Conservation (phyloP, 2,329 filamentous ascomycete species). For the Penicillium decumbens region DNA sequence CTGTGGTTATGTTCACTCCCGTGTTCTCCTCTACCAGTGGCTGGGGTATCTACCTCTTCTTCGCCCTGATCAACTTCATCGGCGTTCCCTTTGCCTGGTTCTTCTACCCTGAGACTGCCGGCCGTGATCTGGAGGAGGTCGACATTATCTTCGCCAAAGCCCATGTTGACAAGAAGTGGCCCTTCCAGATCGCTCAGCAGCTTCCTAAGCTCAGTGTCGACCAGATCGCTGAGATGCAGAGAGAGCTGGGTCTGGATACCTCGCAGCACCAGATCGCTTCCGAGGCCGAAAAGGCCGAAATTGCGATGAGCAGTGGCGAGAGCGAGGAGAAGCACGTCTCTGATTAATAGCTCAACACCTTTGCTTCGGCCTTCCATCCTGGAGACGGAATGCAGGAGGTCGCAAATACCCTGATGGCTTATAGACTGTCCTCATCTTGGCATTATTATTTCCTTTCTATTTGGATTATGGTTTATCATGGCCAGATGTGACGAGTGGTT, state of each 20-base stretch:
- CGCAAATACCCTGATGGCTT: not conserved
- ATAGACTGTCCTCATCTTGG: conserved; percentile 2
- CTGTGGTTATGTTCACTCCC: conserved; percentile 46
- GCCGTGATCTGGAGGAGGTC: conserved; percentile 39
- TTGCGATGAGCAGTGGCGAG: conserved; percentile 17
- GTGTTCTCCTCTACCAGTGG: conserved; percentile 31
- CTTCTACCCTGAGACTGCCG: conserved; percentile 48
- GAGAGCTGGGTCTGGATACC: conserved; percentile 21
- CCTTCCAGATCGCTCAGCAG: conserved; percentile 23
- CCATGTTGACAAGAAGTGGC: conserved; percentile 32
- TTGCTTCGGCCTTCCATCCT: conserved; percentile 6
- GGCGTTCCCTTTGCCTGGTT: conserved; percentile 50
- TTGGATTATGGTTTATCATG: not conserved
- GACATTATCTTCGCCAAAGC: conserved; percentile 41
- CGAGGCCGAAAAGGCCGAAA: conserved; percentile 17
- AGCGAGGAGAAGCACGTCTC: conserved; percentile 8
- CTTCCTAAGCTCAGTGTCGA: conserved; percentile 28
- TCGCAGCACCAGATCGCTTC: not conserved
- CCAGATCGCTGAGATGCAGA: conserved; percentile 24
- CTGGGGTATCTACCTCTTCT: conserved; percentile 42
- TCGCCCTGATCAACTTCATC: conserved; percentile 34
- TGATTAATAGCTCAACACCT: not conserved
- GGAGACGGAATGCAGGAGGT: conserved; percentile 6
- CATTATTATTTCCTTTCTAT: not conserved
- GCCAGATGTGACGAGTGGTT: not conserved